Base-by-base conservation (phyloP, 768 basidiomycete species). In the Lactarius psammicola region DNA sequence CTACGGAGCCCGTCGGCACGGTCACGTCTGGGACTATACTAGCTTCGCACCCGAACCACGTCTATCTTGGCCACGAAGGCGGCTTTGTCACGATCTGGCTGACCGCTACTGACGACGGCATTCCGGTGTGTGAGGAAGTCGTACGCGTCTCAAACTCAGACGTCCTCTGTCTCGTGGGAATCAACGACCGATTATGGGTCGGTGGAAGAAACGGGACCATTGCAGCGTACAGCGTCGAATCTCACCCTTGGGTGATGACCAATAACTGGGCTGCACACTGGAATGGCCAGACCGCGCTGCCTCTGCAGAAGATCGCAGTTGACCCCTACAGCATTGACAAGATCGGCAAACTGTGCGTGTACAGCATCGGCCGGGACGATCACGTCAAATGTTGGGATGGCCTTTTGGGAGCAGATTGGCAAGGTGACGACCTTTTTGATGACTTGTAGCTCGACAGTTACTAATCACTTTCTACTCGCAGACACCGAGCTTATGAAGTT, bases 41-140 rank as follows among this genome's bases (percentile, higher is more conserved):
- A 8, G 88, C 91, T 0, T 83, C 86, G 1, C 79, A 84, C 23
- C 87, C 87, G 0, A 80, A 83, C 2, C 75, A 80, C 33, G 89
- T 92, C 44, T 97, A 88, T 71, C 79, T 99, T 38, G 94, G 91
- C 0, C 96, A 99, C 71, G 95, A 98, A 75, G 94, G 90, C 49
- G 96, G 96, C 0, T 87, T 82, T 72, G 81, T 98, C 68, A 89
- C 88, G 2, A 79, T 95, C n/a, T 99, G 97, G 95, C 71, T 77
- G 28, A 67, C 85, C 11, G 78, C 79, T 2, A 80, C 81, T 0
- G 78, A 76, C 2, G 87, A 85, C 65, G 85, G 84, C 46, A 78
- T 81, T 53, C 89, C 90, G 0, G 74, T 73, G 9, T 96, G 92
- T 72, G 71, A 85, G 17, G 89, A 91, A 68, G 88, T 91, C 30